Base-by-base conservation (phyloP, 805 yeast species). In the Barnettozyma sucrosica region DNA sequence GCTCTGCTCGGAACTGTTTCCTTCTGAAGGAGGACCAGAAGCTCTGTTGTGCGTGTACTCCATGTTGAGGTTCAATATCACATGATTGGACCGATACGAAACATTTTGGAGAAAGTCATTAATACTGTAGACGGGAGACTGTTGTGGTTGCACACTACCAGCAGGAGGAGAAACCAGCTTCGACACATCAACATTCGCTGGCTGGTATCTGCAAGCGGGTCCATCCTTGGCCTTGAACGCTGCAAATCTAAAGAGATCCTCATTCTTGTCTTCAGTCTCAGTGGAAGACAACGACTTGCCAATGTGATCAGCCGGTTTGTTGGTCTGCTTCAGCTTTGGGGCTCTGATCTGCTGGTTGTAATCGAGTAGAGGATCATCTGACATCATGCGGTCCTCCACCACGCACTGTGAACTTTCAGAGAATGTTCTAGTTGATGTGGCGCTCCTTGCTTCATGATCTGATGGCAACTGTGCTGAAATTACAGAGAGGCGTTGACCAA, bases 341-440 rank as follows among this genome's bases (percentile, higher is more conserved):
- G 61, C 65, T 20, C 65, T 48, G 21, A 61, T 61, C 45, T 59
- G 64, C 37, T 58, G 57, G 44, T 61, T 56, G 41, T 61, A 56
- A 48, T 61, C 64, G 32, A 58, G 36, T 5, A 54, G 41, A 0
- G 65, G 65, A 32, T 59, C 53, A 37, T 59, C 65, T 2, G 54
- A 44, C 28, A 53, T 48, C 33, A 57, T 43, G 9, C 46, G 41
- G 10, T 53, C 42, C n/a, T 46, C 52, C 1, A 47, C 43, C 7
- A 48, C 19, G 30, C 36, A 21, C 11, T 40, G 43, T 3, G 45
- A 32, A 3, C 32, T 21, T 24, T 40, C 39, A 1, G 51, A 47
- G 24, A 49, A 43, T 10, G 47, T 43, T 36, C 46, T 44, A 3
- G 33, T 42, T 20, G 33, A 19, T 20, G 43, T 36, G 16, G 40